Conservation (phyloP, 108 stramenopile genomes). For the Cyclotella atomus region DNA sequence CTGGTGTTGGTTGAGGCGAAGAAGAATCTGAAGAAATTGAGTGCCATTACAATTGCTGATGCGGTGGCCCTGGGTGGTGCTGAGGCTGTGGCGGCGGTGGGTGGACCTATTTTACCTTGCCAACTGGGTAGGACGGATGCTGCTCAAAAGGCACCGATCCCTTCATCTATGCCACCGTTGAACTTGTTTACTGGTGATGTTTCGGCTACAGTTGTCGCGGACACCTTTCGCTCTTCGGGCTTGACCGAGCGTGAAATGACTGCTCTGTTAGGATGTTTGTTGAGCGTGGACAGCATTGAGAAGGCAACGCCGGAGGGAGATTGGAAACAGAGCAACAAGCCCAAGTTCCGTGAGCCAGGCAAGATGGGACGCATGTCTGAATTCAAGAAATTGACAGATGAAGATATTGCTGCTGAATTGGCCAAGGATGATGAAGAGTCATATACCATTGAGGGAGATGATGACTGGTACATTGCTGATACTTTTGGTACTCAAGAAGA, state of each 20-base stretch:
- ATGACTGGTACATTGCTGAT: constrained; percentile 90
- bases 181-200: constrained; percentile 69
- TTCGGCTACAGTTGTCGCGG: constrained; percentile 44
- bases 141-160: constrained; percentile 35
- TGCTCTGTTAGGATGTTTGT: constrained; percentile 73
- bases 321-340: constrained; percentile 73
- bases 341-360: constrained; percentile 81
- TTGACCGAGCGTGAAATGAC: constrained; percentile 90
- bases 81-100: constrained; percentile 79
- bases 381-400: constrained; percentile 78
- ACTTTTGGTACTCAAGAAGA: constrained; percentile 82
- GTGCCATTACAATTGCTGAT: constrained; percentile 81
- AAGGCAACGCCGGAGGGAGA: constrained; percentile 73
- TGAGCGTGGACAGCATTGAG: constrained; percentile 74
- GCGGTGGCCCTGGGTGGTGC: constrained; percentile 83
- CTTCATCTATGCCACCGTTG: constrained; percentile 52
- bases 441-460: constrained; percentile 60
- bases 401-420: constrained; percentile 71
- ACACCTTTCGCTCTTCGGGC: constrained; percentile 66
- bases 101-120: constrained; percentile 76
- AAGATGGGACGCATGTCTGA: constrained; percentile 90
- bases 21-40: constrained; percentile 73
- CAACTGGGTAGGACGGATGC: constrained; percentile 80
- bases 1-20: constrained; percentile 63
- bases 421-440: constrained; percentile 68